Evolutionary conservation across 2,329 filamentous ascomycete genomes (phyloP).

Genomic region (Aspergillus ochraceus): DNA sequence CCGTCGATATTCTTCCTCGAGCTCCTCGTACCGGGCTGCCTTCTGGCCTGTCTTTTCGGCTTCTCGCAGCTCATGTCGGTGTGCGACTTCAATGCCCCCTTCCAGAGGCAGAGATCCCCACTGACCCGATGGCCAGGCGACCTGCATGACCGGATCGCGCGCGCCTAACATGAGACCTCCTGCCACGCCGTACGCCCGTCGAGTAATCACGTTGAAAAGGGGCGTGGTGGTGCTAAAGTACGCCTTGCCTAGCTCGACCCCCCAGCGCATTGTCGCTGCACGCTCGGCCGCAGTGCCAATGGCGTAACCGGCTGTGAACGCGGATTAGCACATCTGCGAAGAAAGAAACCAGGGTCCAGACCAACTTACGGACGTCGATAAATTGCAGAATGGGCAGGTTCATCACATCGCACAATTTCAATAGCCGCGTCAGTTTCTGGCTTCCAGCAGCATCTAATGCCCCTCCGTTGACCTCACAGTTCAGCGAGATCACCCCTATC

Average conservation of each 20-base stretch:
- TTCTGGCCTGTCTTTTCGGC: conserved; percentile 53
- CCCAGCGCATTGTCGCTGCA: conserved; percentile 65
- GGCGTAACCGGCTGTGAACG: conserved; percentile 54
- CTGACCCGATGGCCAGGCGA: conserved; percentile 64
- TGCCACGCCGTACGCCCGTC: conserved; percentile 63
- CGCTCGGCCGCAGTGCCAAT: conserved; percentile 65
- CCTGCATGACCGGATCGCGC: conserved; percentile 60
- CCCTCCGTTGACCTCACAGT: conserved; percentile 62
- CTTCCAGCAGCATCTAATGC: conserved; percentile 61
- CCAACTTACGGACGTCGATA: conserved; percentile 55
- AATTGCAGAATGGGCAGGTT: conserved; percentile 66
- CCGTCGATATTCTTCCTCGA: conserved; percentile 61
- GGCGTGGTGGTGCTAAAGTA: conserved; percentile 65
- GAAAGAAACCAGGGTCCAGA: background rate
- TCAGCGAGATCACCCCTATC: conserved; percentile 60
- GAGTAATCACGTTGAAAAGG: conserved; percentile 63
- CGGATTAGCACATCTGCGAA: conserved; percentile 7
- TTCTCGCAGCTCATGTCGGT: conserved; percentile 60
- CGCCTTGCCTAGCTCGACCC: conserved; percentile 59
- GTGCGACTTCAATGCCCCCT: conserved; percentile 65
- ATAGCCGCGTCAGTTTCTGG: conserved; percentile 60
- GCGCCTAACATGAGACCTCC: conserved; percentile 65
- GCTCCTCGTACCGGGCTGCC: conserved; percentile 54
- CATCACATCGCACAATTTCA: conserved; percentile 66
- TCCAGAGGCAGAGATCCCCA: conserved; percentile 64